Base-by-base conservation (phyloP, 495 filamentous ascomycete species). In the Podospora didyma region DNA sequence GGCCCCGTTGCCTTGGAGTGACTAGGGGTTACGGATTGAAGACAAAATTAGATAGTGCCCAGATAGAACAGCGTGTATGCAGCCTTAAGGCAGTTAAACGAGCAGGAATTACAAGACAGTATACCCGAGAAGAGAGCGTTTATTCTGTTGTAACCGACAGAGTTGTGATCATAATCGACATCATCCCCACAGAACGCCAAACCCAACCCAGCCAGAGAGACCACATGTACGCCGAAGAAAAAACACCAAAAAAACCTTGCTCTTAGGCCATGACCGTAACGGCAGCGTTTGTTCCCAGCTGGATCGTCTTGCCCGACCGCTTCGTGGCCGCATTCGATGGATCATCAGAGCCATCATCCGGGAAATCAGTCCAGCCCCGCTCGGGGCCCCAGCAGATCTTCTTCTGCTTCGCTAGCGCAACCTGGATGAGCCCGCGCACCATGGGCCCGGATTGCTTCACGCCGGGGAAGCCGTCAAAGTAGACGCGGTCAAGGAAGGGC, bases 381-480 rank as follows among this genome's bases (percentile, higher is more conserved):
- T 89, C 80, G 7, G 82, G 82, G 3, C 88, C 89, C 87, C 89
- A 92, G 17, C 69, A 69, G 23, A 92, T 78, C 55, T 73, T 76
- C 64, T 82, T 82, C 7, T 77, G 67, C 2, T 74, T 74, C 14
- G 66, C 59, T 12, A 66, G 72, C 0, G 80, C 77, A 22, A 86
- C 82, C 2, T 82, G 67, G 21, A 88, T 60, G 22, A 96, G 69
- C 16, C 82, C 82, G n/a, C 66, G 69, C 82, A 96, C 87, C 68
- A 96, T 77, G 34, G 79, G 78, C 10, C 87, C 86, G 17, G 76
- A 75, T 63, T 85, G 85, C 69, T 82, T 81, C 21, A 95, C 89
- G 47, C 83, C 84, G 0, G 82, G 75, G 70, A 81, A 90, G 10
- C 77, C 89, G 68, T 95, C 89, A 59, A 95, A 90, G 58, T 91